phyloP scores from a whole-genome alignment of 2,329 filamentous ascomycete genomes.

The Trichoderma hamatum region DNA sequence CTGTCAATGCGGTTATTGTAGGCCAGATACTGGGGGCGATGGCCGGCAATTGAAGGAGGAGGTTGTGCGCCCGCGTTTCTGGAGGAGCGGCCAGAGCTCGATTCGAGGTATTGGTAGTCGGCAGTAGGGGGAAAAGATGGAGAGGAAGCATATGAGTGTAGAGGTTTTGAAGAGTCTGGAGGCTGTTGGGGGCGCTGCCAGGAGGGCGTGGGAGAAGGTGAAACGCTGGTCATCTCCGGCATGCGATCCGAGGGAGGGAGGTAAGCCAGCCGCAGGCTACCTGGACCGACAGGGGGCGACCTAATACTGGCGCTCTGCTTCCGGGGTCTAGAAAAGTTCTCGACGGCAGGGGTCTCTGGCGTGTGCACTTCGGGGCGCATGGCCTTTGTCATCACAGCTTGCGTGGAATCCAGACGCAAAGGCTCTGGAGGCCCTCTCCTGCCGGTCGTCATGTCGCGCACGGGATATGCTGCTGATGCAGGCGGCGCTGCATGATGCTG shows the following conservation, averaged over 20 bases:
- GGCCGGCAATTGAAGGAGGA: slow-evolving; percentile 34
- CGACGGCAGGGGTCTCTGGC: slow-evolving; percentile 46
- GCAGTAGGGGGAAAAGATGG: slow-evolving; percentile 44
- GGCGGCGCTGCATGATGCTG: slow-evolving; percentile 25
- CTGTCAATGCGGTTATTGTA: slow-evolving; percentile 40
- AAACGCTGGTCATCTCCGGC: slow-evolving; percentile 36
- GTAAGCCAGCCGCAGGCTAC: slow-evolving; percentile 38
- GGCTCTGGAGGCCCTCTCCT: slow-evolving; percentile 37
- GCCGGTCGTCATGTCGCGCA: slow-evolving; percentile 28
- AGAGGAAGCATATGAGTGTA: slow-evolving; percentile 52
- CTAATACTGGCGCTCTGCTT: slow-evolving; percentile 52
- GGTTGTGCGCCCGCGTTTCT: slow-evolving; percentile 37
- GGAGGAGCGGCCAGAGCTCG: slow-evolving; percentile 35
- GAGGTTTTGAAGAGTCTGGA: slow-evolving; percentile 53
- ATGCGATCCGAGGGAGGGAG: slow-evolving; percentile 38
- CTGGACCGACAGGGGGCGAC: slow-evolving; percentile 44
- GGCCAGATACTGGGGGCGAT: slow-evolving; percentile 35
- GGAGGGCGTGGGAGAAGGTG: slow-evolving; percentile 36
- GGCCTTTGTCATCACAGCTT: slow-evolving; percentile 37
- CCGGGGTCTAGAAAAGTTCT: slow-evolving; percentile 64
- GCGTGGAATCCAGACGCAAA: slow-evolving; percentile 23
- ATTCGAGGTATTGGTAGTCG: slow-evolving; percentile 48
- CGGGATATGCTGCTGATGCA: neutral
- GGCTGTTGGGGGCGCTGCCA: slow-evolving; percentile 52
- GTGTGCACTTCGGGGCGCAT: slow-evolving; percentile 41